Base-by-base conservation (phyloP, 2,329 filamentous ascomycete genomes). In the Diaporthe ampelina region DNA sequence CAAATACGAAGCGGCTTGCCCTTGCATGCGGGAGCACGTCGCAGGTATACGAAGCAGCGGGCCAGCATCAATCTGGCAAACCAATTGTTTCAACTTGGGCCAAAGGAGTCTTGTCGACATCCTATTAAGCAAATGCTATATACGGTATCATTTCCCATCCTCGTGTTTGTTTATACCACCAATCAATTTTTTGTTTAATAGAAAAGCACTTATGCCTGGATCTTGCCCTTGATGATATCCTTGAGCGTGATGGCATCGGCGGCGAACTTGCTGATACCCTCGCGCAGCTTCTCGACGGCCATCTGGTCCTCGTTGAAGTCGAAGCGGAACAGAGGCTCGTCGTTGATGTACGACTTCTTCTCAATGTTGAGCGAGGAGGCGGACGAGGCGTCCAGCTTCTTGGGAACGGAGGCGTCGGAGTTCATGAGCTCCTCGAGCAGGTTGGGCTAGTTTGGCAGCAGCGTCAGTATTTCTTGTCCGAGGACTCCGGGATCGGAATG, bases 251-350 rank as follows among this genome's bases (percentile, higher is more conserved):
- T 88, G 79, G 97, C 95, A 83, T 99, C 97, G 80, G 97, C 97
- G 75, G 97, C 96, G 83, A 99, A 99, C 89, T 98, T 98, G 90
- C 94, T 97, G 90, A 99, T 99, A 87, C 97, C 97, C 88, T 99
- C 97, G 77, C 95, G 94, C 81, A 99, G 92, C 94, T 99, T 99
- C 93, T 98, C 95, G 79, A 97, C 95, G 77, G 94, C 97, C 97
- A 99, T 99, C 86, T 96, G 94, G 83, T 99, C 95, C 91, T 99
- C 97, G 91, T 99, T 99, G 92, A 99, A 98, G 87, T 95, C 94
- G 90, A 98, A 99, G 85, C 97, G 95, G 95, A 98, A 99, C 67
- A 86, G 82, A 71, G 95, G 81, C 91, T 99, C 97, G 86, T 97
- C 89, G 83, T 93, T 91, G 86, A 99, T 93, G 91, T 98, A 99